Evolutionary conservation across 495 filamentous ascomycete species (phyloP).

Genomic region (Beverwykella pulmonaria): DNA sequence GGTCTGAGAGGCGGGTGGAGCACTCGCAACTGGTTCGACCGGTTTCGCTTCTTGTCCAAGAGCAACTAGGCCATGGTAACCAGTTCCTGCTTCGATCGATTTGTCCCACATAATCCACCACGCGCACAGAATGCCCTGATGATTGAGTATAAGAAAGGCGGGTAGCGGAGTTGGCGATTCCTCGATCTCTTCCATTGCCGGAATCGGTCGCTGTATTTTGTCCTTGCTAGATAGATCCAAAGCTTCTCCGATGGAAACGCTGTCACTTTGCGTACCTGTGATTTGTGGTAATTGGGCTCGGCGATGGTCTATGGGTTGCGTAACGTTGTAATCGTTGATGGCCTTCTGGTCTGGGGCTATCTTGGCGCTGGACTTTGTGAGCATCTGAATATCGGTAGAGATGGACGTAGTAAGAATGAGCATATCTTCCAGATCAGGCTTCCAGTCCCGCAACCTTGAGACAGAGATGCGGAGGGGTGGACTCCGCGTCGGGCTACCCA

Average conservation of each 20-base stretch:
- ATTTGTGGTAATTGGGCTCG: slow-evolving; percentile 68
- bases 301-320: slow-evolving; percentile 74
- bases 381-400: slow-evolving; percentile 72
- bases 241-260: slow-evolving; percentile 74
- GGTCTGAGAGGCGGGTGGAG: neutral
- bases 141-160: slow-evolving; percentile 80
- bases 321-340: slow-evolving; percentile 68
- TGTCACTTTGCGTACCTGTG: slow-evolving; percentile 59
- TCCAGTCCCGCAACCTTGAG: slow-evolving; percentile 72
- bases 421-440: slow-evolving; percentile 74
- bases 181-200: slow-evolving; percentile 67
- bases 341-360: slow-evolving; percentile 58
- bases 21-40: neutral
- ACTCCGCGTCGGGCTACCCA: slow-evolving; percentile 52
- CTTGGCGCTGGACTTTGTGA: slow-evolving; percentile 70
- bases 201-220: slow-evolving; percentile 75
- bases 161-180: slow-evolving; percentile 84
- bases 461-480: slow-evolving; percentile 74
- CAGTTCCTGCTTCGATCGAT: slow-evolving; percentile 70
- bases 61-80: slow-evolving; percentile 67
- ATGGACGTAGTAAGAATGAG: slow-evolving; percentile 82
- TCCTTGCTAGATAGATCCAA: slow-evolving; percentile 82
- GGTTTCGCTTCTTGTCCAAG: neutral
- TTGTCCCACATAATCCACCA: slow-evolving; percentile 95
- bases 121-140: slow-evolving; percentile 78